Conservation (phyloP, 2,329 filamentous ascomycete genomes). For the Diatrype stigma region DNA sequence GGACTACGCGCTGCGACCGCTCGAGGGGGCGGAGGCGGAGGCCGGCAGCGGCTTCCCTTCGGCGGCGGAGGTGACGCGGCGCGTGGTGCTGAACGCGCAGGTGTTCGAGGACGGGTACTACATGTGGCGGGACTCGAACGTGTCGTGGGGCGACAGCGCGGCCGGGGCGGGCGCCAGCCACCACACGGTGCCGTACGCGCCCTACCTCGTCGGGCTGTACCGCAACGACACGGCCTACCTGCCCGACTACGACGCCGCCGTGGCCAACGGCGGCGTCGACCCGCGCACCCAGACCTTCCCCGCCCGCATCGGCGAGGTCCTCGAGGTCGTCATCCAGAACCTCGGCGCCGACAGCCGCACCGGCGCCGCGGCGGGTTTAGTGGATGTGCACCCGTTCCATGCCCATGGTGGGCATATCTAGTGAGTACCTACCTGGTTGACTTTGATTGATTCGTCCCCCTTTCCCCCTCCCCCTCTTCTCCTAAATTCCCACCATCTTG, state of each 20-base stretch:
- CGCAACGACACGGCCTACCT: slow-evolving; percentile 28
- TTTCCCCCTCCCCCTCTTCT: too few relatives aligned
- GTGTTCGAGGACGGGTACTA: slow-evolving; percentile 26
- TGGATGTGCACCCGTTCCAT: slow-evolving; percentile 43
- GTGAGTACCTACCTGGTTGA: background rate
- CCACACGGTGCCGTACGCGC: slow-evolving; percentile 26
- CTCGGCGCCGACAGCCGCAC: slow-evolving; percentile 32
- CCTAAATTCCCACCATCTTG: too few relatives aligned
- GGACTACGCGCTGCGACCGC: slow-evolving; percentile 30
- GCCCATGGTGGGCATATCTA: slow-evolving; percentile 37
- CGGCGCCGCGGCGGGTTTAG: slow-evolving; percentile 11
- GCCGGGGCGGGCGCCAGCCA: slow-evolving; percentile 22
- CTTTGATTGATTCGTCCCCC: background rate
- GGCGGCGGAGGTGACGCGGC: slow-evolving; percentile 30
- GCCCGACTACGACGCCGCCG: slow-evolving; percentile 38
- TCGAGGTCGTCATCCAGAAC: slow-evolving; percentile 42
- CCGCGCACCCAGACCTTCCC: slow-evolving; percentile 36
- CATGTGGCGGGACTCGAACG: background rate
- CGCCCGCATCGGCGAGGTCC: slow-evolving; percentile 40
- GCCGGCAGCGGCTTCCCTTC: slow-evolving; percentile 20
- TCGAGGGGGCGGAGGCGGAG: too few relatives aligned
- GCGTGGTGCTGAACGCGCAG: slow-evolving; percentile 30
- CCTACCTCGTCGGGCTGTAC: slow-evolving; percentile 44
- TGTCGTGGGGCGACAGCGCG: background rate
- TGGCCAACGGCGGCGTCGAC: slow-evolving; percentile 39